phyloP scores from a whole-genome alignment of 140 eudicot genomes.

The Flaveria floridana region DNA sequence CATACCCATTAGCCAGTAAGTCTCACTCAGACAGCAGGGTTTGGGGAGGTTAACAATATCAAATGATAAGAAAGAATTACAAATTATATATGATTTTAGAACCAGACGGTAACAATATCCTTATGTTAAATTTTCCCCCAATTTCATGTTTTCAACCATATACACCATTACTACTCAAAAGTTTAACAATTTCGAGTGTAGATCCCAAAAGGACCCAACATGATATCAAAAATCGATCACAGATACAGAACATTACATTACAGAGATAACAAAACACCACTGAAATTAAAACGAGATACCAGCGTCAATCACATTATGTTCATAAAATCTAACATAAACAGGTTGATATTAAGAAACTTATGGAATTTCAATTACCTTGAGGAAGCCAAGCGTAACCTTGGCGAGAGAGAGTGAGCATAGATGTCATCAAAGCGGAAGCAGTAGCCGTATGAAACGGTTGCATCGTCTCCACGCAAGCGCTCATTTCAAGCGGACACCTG shows the following conservation, averaged over 20 bases:
- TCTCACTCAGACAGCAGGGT: too few species aligned
- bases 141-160: not conserved
- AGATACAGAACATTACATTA: not conserved
- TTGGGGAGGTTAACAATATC: too few species aligned
- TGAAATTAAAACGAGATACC: too few species aligned
- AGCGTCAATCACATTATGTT: too few species aligned
- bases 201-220: not conserved
- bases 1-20: too few species aligned
- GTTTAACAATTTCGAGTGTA: not conserved
- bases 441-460: slow-evolving; percentile 91
- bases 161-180: not conserved
- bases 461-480: slow-evolving; percentile 69
- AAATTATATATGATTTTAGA: too few species aligned
- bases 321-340: not conserved
- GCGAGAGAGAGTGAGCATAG: slow-evolving; percentile 72
- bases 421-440: slow-evolving; percentile 93
- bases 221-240: not conserved
- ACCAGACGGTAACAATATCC: not conserved
- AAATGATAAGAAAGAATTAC: too few species aligned
- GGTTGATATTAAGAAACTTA: too few species aligned
- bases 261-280: too few species aligned
- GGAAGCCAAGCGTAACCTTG: slow-evolving; percentile 71
- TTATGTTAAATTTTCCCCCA: not conserved
- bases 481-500: slow-evolving; percentile 82
- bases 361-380: slow-evolving; percentile 43